These are phyloP conservation scores for Acacia pycnantha DNA, from an alignment of 331 rosid genomes.

Conservation along the genomic window DNA sequence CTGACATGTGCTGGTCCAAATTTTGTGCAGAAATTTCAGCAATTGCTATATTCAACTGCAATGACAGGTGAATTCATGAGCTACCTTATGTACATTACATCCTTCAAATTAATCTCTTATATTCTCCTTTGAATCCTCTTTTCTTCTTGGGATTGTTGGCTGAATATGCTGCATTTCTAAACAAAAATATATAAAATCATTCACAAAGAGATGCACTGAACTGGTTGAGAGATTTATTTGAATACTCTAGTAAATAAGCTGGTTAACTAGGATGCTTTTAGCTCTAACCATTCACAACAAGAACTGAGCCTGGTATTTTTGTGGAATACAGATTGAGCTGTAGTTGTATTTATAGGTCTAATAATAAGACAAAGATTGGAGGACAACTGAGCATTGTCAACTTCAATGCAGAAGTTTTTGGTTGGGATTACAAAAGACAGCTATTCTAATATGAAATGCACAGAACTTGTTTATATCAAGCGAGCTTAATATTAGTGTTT, in stretches of 20 bases:
- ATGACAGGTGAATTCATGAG: slow-evolving; percentile 55
- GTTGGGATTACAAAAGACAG: not conserved
- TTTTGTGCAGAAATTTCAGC: slow-evolving; percentile 72
- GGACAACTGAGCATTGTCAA: not conserved
- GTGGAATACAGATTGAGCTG: not conserved
- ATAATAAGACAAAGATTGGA: not conserved
- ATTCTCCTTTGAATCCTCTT: not conserved
- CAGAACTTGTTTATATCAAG: not conserved
- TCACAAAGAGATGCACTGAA: not conserved
- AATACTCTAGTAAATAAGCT: not conserved
- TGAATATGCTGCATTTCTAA: not conserved
- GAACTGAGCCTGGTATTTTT: not conserved
- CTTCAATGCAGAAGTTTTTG: not conserved
- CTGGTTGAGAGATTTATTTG: not conserved
- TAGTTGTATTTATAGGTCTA: not conserved
- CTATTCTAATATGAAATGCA: not conserved
- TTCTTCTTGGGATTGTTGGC: not conserved
- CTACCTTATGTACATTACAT: slow-evolving; percentile 13
- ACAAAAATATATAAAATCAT: not conserved
- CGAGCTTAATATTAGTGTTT: not conserved
- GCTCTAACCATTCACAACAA: not conserved
- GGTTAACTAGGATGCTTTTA: not conserved
- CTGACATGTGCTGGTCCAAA: slow-evolving; percentile 31
- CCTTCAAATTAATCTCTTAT: not conserved
- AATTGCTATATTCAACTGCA: slow-evolving; percentile 57